These are phyloP conservation scores for Suillus subaureus DNA, from an alignment of 768 basidiomycete species.

Conservation along the genomic window DNA sequence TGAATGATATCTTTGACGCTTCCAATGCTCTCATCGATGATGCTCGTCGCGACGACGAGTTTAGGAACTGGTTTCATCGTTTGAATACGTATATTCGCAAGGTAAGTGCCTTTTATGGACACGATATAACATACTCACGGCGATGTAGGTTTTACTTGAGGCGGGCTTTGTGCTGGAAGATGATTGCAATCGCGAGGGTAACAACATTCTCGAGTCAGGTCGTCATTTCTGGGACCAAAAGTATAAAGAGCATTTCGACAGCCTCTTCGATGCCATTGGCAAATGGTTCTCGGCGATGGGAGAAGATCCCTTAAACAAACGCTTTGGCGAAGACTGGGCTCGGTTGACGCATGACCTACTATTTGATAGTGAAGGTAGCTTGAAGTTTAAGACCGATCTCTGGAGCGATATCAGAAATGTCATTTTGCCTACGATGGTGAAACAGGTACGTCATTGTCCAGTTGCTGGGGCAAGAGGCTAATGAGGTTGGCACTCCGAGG, in stretches of 20 bases:
- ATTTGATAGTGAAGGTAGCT: slow-evolving; percentile 71
- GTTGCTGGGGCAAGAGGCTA: background rate
- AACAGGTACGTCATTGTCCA: slow-evolving; percentile 52
- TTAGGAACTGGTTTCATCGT: slow-evolving; percentile 71
- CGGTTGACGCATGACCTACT: slow-evolving; percentile 83
- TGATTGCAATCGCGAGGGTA: slow-evolving; percentile 66
- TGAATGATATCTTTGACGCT: slow-evolving; percentile 71
- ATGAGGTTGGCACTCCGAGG: slow-evolving; percentile 35
- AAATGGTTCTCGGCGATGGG: slow-evolving; percentile 86
- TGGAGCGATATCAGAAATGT: slow-evolving; percentile 88
- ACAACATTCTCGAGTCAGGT: slow-evolving; percentile 67
- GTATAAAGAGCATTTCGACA: slow-evolving; percentile 79
- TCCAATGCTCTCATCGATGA: slow-evolving; percentile 74
- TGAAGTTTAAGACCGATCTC: slow-evolving; percentile 86
- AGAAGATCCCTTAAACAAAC: slow-evolving; percentile 80
- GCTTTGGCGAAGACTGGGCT: slow-evolving; percentile 83
- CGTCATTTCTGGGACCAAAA: slow-evolving; percentile 76
- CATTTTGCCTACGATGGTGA: slow-evolving; percentile 78
- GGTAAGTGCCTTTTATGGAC: slow-evolving; percentile 34
- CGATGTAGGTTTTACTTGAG: slow-evolving; percentile 64
- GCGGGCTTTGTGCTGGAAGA: slow-evolving; percentile 87
- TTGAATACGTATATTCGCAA: slow-evolving; percentile 69
- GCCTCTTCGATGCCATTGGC: slow-evolving; percentile 67
- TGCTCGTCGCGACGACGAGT: slow-evolving; percentile 69
- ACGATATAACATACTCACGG: background rate